Base-by-base conservation (phyloP, 2,329 filamentous ascomycete genomes). In the Aspergillus felis region DNA sequence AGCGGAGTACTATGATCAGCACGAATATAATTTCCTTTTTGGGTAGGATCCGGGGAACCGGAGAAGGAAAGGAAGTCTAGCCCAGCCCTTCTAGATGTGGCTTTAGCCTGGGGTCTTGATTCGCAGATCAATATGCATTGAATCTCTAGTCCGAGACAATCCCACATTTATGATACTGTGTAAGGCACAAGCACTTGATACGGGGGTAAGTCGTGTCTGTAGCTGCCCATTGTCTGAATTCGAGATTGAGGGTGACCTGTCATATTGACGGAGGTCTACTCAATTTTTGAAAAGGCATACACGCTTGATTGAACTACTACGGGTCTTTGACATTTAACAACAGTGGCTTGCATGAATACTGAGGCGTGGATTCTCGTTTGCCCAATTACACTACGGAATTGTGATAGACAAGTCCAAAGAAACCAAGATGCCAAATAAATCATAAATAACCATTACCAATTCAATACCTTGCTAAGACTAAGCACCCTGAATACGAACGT, bases 401-500 rank as follows among this genome's bases (percentile, higher is more conserved):
- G 3, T 25, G 24, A 7, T 3, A 7, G 14, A 17, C 32, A 7
- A 7, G 5, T 7, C 5, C 3, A 17, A 17, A 0, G 6, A 38
- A 17, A 14, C 2, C 4, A 32, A 32, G 2, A 44, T 44, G 41
- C 6, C 3, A 14, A 3, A 24, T 24, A 47, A 17, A 47, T 47
- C 24, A 25, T 25, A 27, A 25, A 47, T 3, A 24, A 10, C 4
- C 3, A 10, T 10, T 24, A 22, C 41, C 1, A 20, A 24, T 10
- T 10, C 20, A 20, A 20, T 10, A 46, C 41, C 4, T 6, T 24
- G 7, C 20, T 24, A 46, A n/a, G 6, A 2, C 20, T 14, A 22
- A 47, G 12, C 44, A 59, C 70, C 68, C 52, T 68, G 71, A 25
- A 75, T 61, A 57, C 74, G 69, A 64, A 75, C 69, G 66, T 78